These are phyloP conservation scores for Termitomyces bulborhizus DNA, from an alignment of 768 basidiomycete genomes.

Conservation along the genomic window DNA sequence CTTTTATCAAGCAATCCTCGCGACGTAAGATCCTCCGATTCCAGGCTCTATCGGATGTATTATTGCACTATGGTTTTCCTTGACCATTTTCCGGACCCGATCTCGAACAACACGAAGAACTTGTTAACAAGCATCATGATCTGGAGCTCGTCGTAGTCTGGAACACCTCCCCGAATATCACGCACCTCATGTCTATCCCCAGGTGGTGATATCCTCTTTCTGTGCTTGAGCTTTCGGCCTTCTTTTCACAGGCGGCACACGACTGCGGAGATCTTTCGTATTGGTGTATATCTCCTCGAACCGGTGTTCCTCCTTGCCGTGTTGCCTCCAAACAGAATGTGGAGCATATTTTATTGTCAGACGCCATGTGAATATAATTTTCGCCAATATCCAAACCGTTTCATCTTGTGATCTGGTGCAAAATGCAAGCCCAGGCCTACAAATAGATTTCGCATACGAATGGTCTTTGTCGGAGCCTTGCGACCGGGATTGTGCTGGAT, in stretches of 20 bases:
- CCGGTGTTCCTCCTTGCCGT: neutral
- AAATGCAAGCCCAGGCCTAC: neutral
- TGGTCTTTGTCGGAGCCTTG: neutral
- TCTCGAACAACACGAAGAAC: too few species aligned
- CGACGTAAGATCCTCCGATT: neutral
- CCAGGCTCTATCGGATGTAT: neutral
- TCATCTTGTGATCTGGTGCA: neutral
- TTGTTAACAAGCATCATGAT: neutral
- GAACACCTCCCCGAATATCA: neutral
- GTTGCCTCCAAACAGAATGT: neutral
- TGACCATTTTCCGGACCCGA: neutral
- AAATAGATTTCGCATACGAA: neutral
- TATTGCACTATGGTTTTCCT: neutral
- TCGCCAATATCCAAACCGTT: neutral
- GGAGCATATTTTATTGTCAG: neutral
- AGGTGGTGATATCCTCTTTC: neutral
- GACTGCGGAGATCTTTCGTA: neutral
- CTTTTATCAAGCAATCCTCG: slow-evolving; percentile 9
- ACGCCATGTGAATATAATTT: neutral
- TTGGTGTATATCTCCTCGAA: neutral
- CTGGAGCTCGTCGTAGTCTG: neutral
- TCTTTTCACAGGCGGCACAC: neutral
- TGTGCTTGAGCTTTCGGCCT: neutral
- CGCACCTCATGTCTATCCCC: neutral
- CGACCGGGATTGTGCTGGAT: neutral